Base-by-base conservation (phyloP, 225 moss, liverwort and hornwort genomes). In the Sphagnum contortum region DNA sequence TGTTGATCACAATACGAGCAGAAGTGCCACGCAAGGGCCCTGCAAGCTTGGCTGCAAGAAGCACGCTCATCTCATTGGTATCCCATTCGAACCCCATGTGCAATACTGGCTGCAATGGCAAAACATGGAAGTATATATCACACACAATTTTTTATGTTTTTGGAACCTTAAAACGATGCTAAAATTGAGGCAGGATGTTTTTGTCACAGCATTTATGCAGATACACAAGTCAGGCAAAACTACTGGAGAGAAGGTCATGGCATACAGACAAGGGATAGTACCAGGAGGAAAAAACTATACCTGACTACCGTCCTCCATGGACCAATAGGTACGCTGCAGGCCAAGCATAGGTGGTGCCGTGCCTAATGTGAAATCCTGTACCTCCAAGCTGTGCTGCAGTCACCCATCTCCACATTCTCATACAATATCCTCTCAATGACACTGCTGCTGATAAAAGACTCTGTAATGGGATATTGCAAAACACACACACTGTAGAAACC, bases 41-140 rank as follows among this genome's bases (percentile, higher is more conserved):
- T 13, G 76, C 92, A 64, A 96, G 75, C 79, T 88, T 90, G 52
- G 96, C 96, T 61, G 96, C 92, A 48, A 96, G 69, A 60, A 96
- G 71, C 13, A 96, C 80, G 70, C 90, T 92, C 96, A 96, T 96
- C 73, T 96, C 96, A 74, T 80, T 96, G 68, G 92, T 87, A 73
- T 90, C 90, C 96, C 96, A 96, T 44, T 81, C 81, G 58, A 96
- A 90, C 12, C 92, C 90, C 90, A 92, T 92, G 62, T 96, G 86
- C 70, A 96, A 69, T 50, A 90, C 88, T 66, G 90, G 53, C 96
- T 96, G 88, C 83, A 76, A 62, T 66, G 61, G 4, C 63, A 62
- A 67, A 12, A 69, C 29, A 29, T 29, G 0, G 29, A 29, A 29
- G 29, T 29, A 29, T 29, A 29, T 29, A 29, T 29, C 29, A 29